These are phyloP conservation scores for Neurospora intermedia DNA, from an alignment of 495 filamentous ascomycete species.

Conservation along the genomic window DNA sequence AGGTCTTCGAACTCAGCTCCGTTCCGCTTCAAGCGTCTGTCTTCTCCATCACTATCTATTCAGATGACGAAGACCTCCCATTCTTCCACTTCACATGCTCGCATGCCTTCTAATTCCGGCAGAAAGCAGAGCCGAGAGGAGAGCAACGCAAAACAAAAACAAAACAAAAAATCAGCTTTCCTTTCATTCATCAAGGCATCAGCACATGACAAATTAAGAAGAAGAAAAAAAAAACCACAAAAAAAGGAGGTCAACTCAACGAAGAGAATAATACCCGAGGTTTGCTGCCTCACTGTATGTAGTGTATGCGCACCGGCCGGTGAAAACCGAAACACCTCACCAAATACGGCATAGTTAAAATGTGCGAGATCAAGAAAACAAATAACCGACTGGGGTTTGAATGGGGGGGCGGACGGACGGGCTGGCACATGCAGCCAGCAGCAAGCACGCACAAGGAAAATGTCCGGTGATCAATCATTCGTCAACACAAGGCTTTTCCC, in stretches of 20 bases:
- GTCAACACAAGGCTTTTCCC: neutral
- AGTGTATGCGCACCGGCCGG: neutral
- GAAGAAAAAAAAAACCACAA: neutral
- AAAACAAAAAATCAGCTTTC: neutral
- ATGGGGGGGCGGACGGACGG: neutral
- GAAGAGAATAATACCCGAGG: neutral
- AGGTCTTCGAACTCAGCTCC: neutral
- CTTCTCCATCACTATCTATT: neutral
- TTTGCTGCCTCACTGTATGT: neutral
- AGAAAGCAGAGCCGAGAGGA: neutral
- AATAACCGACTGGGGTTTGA: neutral
- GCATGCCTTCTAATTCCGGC: neutral
- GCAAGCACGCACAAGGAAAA: neutral
- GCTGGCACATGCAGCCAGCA: neutral
- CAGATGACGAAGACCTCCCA: neutral
- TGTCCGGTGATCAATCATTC: neutral
- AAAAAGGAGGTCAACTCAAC: neutral
- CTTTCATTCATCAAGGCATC: neutral
- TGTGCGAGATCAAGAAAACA: neutral
- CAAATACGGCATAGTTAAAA: neutral
- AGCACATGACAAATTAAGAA: too few relatives aligned
- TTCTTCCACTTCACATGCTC: neutral
- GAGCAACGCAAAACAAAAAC: neutral
- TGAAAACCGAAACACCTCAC: neutral
- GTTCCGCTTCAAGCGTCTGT: neutral